phyloP scores from a whole-genome alignment of 371 early-diverging fungal species.

The Saksenaea oblongispora region DNA sequence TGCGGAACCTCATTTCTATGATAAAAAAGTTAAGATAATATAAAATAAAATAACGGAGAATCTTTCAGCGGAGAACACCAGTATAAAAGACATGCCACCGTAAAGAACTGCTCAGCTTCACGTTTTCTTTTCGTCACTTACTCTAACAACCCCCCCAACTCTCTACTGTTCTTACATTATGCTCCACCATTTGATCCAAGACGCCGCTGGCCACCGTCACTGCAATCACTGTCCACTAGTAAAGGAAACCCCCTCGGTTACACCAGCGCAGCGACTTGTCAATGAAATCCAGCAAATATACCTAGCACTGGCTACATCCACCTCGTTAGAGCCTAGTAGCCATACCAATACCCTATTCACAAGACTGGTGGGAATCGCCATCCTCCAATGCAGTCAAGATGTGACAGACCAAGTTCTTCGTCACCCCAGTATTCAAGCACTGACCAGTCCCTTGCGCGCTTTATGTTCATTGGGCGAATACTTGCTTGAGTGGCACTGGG shows the following conservation, averaged over 20 bases:
- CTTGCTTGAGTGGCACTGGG: conserved; percentile 31
- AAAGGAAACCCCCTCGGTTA: neutral
- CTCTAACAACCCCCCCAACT: neutral
- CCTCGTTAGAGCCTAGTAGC: conserved; percentile 19
- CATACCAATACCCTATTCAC: conserved; percentile 32
- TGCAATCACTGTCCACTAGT: neutral
- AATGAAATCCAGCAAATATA: conserved; percentile 18
- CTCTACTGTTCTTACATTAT: neutral
- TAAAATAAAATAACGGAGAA: neutral
- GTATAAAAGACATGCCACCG: too few relatives aligned
- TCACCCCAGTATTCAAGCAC: conserved; percentile 6
- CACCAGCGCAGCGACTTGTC: conserved; percentile 5
- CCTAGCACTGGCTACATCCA: conserved; percentile 1
- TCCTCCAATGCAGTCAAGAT: conserved; percentile 10
- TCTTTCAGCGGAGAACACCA: neutral
- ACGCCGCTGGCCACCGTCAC: neutral
- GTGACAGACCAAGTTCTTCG: conserved; percentile 13
- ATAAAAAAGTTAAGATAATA: neutral
- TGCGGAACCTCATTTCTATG: neutral
- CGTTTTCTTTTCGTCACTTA: neutral
- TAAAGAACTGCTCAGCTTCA: neutral
- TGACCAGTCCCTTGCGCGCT: conserved; percentile 18
- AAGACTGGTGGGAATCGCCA: conserved; percentile 27
- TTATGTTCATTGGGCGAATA: conserved; percentile 34
- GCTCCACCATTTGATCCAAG: conserved; percentile 7